Evolutionary conservation across 148 eudicot species (phyloP).

Genomic region (Dianthus caryophyllus): DNA sequence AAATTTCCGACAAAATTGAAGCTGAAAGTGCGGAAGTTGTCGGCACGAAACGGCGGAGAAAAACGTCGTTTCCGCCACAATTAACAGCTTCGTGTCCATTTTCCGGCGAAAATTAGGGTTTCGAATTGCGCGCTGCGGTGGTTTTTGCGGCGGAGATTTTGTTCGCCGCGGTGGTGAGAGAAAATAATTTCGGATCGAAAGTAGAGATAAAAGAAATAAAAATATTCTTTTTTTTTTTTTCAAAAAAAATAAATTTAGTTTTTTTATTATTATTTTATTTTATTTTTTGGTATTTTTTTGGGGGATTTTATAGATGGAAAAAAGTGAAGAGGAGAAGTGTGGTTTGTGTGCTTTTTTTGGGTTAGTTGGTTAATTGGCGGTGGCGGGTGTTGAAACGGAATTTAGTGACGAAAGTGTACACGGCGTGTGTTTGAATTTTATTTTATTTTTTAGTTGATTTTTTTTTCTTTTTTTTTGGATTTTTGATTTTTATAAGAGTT

Average conservation of each 20-base stretch:
- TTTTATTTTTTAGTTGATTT: neutral
- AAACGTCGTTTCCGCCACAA: constrained; percentile 29
- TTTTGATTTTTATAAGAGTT: no score
- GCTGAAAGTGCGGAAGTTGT: constrained; percentile 20
- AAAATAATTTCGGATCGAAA: no score
- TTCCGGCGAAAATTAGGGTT: neutral
- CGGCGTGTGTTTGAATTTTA: neutral
- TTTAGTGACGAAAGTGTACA: neutral
- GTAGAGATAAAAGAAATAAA: no score
- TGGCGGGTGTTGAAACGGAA: constrained; percentile 22
- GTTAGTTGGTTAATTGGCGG: constrained; percentile 10
- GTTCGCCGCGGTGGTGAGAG: no score
- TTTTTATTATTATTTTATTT: neutral
- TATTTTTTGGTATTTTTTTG: neutral
- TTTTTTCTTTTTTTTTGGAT: no score
- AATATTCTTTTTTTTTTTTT: no score
- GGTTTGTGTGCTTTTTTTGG: neutral
- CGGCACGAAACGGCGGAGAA: constrained; percentile 20
- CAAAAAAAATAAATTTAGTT: neutral
- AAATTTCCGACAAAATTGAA: constrained; percentile 15
- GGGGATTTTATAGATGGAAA: neutral
- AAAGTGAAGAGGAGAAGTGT: neutral
- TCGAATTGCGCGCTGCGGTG: neutral
- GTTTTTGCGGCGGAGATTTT: neutral
- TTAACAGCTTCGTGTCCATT: constrained; percentile 37